Evolutionary conservation across 176 grass and related monocot genomes (phyloP), one percentile per base, ranked within the genome.

Genomic region (Paspalum notatum): DNA sequence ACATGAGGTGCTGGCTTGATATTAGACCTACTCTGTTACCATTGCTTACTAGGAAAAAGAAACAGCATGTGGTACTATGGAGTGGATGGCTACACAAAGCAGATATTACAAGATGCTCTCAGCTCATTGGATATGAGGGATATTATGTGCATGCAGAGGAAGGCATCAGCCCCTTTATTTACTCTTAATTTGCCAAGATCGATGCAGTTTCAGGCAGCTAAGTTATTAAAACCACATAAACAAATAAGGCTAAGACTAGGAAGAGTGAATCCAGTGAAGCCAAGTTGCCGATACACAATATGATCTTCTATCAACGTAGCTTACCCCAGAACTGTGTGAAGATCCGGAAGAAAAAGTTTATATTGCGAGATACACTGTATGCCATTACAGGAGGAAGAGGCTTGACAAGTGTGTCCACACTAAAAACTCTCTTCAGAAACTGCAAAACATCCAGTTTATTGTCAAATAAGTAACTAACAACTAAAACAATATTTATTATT

Each of bases 261-360:
- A 51, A 62, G 13, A 50, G 62, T 76, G 12, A 50, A 75, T 87
- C 16, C 8, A 74, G 12, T 18, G 63, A 27, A 47, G 22, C 16
- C 5, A 40, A 79, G 13, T 22, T 74, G 18, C 10, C 60, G 17
- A 52, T 20, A 40, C 15, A 46, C 12, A 62, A 86, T 81, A 64
- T 64, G 26, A 85, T 85, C 16, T 73, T 55, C 48, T 84, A 79
- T 72, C 45, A 74, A 40, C 4, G 43, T 17, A 86, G 66, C 88
- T 91, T 90, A 99, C 96, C 96, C 88, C 90, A 95, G 77, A 99
- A 95, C 83, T 95, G 92, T 14, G 96, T 99, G 86, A 99, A 99
- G 64, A 99, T 99, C 66, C 87, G 80, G 68, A 93, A 79, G 75
- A 99, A 95, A 59, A 99, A 95, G 54, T 93, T 91, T 25, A 99